Percentiles rank a stretch among this genome's conserved stretches.
Evolutionary conservation across 768 basidiomycete species (phyloP).

Genomic region (Brasilioporus rufonigricans): DNA sequence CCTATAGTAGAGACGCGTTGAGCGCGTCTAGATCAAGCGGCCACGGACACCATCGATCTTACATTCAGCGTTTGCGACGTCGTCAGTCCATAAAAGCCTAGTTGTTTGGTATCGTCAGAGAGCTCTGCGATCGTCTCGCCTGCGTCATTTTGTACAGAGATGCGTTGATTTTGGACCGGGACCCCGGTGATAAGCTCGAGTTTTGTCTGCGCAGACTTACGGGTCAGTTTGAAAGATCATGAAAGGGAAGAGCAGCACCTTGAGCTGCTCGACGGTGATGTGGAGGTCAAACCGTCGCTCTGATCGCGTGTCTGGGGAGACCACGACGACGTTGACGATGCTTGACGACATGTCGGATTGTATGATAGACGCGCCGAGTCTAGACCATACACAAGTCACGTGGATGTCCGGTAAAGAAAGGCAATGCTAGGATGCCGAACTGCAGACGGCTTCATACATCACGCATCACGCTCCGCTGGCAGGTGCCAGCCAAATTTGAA

Average conservation of each 20-base stretch:
- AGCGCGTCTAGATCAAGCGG: not conserved
- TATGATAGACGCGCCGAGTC: too few species aligned
- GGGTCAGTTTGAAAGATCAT: not conserved
- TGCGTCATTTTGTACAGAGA: constrained; percentile 62
- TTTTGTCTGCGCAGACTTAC: constrained; percentile 52
- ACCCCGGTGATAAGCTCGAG: constrained; percentile 93
- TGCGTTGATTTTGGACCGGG: constrained; percentile 64
- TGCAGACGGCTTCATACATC: too few species aligned
- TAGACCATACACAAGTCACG: too few species aligned
- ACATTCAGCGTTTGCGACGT: constrained; percentile 86
- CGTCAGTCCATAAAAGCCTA: constrained; percentile 72
- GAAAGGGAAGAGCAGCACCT: constrained; percentile 46
- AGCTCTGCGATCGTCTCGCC: constrained; percentile 51
- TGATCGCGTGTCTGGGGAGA: constrained; percentile 86
- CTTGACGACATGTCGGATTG: constrained; percentile 44
- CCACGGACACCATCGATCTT: constrained; percentile 17
- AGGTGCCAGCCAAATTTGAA: not conserved
- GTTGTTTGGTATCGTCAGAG: constrained; percentile 60
- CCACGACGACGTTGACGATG: constrained; percentile 68
- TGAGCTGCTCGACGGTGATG: constrained; percentile 74
- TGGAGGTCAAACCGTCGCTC: constrained; percentile 83
- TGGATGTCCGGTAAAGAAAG: too few species aligned
- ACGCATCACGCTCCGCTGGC: too few species aligned
- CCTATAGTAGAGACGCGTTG: constrained; percentile 46
- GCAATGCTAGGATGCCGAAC: too few species aligned